Conservation (phyloP, 2,329 filamentous ascomycete genomes). For the Monilinia aucupariae region DNA sequence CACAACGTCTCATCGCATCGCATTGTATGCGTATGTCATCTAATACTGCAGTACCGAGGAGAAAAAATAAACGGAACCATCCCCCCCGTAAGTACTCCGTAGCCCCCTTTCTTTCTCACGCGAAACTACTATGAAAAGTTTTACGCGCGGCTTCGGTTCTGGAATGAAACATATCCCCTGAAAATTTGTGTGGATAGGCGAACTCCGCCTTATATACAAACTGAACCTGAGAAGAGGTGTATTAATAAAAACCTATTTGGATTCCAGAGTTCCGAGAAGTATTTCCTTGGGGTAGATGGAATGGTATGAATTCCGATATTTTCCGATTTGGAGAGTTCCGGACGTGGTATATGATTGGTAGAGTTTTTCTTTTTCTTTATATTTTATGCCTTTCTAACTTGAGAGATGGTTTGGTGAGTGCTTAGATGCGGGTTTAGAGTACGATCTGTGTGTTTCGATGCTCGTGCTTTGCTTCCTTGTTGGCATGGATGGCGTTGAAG, state of each 20-base stretch:
- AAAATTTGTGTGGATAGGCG: not conserved
- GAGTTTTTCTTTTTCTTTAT: not conserved
- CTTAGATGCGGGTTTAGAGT: not conserved
- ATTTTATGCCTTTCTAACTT: not conserved
- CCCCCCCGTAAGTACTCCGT: not conserved
- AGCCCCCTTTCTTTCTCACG: not conserved
- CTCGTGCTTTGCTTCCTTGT: not conserved
- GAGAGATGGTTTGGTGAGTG: not conserved
- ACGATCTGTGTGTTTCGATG: not conserved
- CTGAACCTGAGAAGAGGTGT: not conserved
- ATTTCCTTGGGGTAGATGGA: not conserved
- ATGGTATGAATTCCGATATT: not conserved
- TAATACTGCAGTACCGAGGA: not conserved
- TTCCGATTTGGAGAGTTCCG: not conserved
- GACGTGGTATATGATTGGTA: not conserved
- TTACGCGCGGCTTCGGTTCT: not conserved
- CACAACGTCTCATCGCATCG: slow-evolving; percentile 8
- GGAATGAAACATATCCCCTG: not conserved
- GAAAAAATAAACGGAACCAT: not conserved
- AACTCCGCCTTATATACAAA: slow-evolving; percentile 1
- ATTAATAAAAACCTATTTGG: not conserved
- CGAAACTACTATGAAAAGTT: not conserved
- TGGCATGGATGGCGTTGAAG: not conserved
- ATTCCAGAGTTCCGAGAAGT: not conserved
- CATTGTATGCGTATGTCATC: not conserved